These are phyloP conservation scores for Cryphonectria parasitica DNA, from an alignment of 2,329 filamentous ascomycete species.

Conservation along the genomic window DNA sequence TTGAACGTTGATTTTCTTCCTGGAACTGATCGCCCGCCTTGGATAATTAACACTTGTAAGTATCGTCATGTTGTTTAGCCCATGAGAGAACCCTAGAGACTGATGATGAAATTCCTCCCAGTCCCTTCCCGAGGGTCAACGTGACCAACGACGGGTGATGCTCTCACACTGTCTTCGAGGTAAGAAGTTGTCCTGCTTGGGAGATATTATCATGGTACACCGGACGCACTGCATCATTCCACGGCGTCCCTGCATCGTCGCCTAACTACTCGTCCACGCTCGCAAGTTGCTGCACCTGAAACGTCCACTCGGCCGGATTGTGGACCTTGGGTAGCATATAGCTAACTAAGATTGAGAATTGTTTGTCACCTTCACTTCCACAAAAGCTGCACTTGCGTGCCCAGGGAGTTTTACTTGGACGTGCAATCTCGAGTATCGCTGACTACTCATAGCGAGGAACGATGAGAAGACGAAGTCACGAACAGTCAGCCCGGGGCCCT, in stretches of 20 bases:
- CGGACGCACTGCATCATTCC: neutral
- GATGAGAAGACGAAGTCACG: neutral
- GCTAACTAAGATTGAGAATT: neutral
- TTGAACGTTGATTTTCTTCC: neutral
- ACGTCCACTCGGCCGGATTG: neutral
- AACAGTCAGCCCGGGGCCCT: neutral
- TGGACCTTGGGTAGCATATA: neutral
- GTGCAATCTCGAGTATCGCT: neutral
- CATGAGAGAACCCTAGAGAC: neutral
- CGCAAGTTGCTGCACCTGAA: neutral
- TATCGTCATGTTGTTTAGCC: too few relatives aligned
- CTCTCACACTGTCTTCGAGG: neutral
- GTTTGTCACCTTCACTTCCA: neutral
- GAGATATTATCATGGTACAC: neutral
- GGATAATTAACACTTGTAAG: neutral
- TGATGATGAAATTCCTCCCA: neutral
- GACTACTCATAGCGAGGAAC: neutral
- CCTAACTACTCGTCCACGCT: neutral
- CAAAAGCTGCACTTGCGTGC: neutral
- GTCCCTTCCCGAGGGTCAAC: neutral
- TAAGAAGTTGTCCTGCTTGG: neutral
- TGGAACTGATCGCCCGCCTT: too few relatives aligned
- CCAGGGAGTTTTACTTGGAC: neutral
- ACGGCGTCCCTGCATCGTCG: neutral
- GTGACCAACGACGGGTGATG: neutral